Conservation (phyloP, 352 stramenopile genomes). For the Thraustotheca clavata region DNA sequence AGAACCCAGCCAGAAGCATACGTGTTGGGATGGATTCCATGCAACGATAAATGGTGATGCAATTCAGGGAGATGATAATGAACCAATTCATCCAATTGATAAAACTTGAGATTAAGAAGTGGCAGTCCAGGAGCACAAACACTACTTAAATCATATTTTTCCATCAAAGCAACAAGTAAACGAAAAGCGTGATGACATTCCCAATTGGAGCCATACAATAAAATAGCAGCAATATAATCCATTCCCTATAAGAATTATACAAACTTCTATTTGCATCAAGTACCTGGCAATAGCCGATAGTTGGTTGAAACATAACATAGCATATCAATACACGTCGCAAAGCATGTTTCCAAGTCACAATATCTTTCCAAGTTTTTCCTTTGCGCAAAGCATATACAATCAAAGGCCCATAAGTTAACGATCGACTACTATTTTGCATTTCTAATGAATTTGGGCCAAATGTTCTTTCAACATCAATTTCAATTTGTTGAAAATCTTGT, state of each 20-base stretch:
- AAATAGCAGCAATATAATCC: constrained; percentile 14
- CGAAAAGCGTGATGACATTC: constrained; percentile 19
- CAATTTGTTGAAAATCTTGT: constrained; percentile 61
- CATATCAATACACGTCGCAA: constrained; percentile 65
- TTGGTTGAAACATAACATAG: constrained; percentile 71
- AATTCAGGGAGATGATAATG: constrained; percentile 15
- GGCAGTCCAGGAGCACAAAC: constrained; percentile 16
- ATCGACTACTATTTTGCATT: too few relatives aligned
- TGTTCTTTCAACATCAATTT: constrained; percentile 79
- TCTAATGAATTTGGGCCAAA: constrained; percentile 68
- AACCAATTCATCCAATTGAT: constrained; percentile 17
- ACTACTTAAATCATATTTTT: constrained; percentile 7
- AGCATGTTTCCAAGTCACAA: constrained; percentile 13
- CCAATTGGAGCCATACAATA: constrained; percentile 20
- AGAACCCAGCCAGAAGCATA: constrained; percentile 19
- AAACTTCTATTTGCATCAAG: neutral
- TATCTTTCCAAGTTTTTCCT: constrained; percentile 31
- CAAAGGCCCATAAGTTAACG: neutral
- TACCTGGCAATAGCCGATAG: constrained; percentile 80
- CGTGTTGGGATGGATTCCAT: constrained; percentile 15
- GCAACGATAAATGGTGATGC: constrained; percentile 11
- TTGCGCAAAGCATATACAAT: constrained; percentile 25
- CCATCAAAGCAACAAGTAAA: constrained; percentile 14
- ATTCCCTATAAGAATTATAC: neutral
- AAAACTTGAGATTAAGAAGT: constrained; percentile 16